Conservation (phyloP, 257 asterid species). For the Knoxia roxburghii region DNA sequence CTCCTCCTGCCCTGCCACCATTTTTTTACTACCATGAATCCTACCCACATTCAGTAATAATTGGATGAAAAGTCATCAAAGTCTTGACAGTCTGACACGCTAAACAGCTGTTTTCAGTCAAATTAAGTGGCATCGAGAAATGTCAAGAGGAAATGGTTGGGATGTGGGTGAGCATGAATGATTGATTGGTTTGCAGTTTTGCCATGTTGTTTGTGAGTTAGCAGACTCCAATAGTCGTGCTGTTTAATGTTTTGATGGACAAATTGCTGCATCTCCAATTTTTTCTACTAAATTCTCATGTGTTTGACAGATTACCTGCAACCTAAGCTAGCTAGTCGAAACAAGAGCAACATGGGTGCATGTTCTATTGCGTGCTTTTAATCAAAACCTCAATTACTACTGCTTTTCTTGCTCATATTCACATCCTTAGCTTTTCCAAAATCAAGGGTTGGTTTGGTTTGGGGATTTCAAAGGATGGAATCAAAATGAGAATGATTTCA, state of each 20-base stretch:
- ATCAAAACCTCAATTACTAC: background rate
- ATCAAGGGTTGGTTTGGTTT: too few relatives aligned
- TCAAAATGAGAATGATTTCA: too few relatives aligned
- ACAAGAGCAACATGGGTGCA: conserved; percentile 56
- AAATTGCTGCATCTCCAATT: background rate
- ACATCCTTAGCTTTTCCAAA: too few relatives aligned
- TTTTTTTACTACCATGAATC: background rate
- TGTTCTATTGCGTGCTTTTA: conserved; percentile 33
- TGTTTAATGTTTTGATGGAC: background rate
- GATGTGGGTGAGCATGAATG: background rate
- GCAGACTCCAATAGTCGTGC: too few relatives aligned
- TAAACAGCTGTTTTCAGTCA: conserved; percentile 3
- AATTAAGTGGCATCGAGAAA: too few relatives aligned
- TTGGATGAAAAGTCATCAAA: too few relatives aligned
- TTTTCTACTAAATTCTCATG: conserved; percentile 3
- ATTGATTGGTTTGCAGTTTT: background rate
- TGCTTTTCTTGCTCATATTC: too few relatives aligned
- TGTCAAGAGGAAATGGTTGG: too few relatives aligned
- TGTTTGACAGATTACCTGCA: conserved; percentile 40
- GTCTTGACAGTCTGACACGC: conserved; percentile 1
- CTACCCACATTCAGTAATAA: too few relatives aligned
- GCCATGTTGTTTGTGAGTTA: too few relatives aligned
- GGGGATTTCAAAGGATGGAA: too few relatives aligned
- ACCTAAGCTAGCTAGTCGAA: conserved; percentile 11
- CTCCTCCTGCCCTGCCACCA: too few relatives aligned